Evolutionary conservation across 805 yeast genomes (phyloP).

Genomic region (Wickerhamiella sergipiensis): DNA sequence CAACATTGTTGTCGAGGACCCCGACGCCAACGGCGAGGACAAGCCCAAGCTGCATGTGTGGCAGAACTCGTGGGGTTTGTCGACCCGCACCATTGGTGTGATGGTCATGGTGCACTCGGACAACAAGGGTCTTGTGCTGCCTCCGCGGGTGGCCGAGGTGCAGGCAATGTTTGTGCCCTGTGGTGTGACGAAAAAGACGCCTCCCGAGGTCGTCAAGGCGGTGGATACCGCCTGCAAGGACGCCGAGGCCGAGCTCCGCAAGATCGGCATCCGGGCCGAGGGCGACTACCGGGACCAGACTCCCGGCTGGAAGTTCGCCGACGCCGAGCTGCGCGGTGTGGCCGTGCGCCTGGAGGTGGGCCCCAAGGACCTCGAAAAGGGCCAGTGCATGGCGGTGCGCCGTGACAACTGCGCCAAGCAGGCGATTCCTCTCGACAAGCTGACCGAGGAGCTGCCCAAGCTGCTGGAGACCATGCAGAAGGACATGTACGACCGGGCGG

Average conservation of each 20-base stretch:
- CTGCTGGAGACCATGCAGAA: constrained; percentile 71
- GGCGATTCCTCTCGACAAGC: constrained; percentile 47
- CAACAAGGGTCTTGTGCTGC: constrained; percentile 94
- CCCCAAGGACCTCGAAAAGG: constrained; percentile 79
- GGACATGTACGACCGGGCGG: constrained; percentile 64
- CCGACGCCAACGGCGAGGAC: constrained; percentile 52
- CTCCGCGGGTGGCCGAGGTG: constrained; percentile 88
- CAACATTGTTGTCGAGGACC: constrained; percentile 88
- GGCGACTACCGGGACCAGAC: constrained; percentile 89
- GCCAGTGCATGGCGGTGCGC: constrained; percentile 77
- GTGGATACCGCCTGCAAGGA: constrained; percentile 58
- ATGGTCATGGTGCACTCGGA: constrained; percentile 99
- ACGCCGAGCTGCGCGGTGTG: constrained; percentile 91
- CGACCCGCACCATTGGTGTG: constrained; percentile 97
- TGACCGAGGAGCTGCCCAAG: constrained; percentile 55
- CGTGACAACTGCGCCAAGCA: constrained; percentile 78
- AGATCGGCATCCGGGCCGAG: constrained; percentile 55
- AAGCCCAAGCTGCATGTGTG: constrained; percentile 76
- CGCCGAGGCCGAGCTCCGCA: constrained; percentile 48
- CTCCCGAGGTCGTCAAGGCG: constrained; percentile 56
- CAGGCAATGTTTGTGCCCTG: constrained; percentile 92
- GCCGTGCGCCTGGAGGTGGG: constrained; percentile 93
- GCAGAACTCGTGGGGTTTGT: constrained; percentile 99
- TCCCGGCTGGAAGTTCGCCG: constrained; percentile 98
- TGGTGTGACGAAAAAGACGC: constrained; percentile 80